Conservation (phyloP, 2,329 filamentous ascomycete species). For the Polytolypa hystricis region DNA sequence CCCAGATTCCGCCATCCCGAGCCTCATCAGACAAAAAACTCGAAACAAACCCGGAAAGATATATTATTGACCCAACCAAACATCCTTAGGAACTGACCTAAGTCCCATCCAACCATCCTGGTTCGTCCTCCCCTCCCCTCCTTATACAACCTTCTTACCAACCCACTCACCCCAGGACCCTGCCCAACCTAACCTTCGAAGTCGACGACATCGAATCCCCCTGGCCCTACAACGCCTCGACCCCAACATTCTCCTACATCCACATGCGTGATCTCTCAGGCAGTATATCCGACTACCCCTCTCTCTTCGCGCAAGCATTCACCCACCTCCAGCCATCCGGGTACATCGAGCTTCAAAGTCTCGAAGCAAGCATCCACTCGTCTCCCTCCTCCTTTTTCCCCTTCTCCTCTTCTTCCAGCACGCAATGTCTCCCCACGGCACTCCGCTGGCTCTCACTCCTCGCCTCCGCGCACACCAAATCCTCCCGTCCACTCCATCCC, state of each 20-base stretch:
- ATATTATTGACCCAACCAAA: not conserved
- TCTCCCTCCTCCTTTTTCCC: no score
- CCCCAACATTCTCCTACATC: slow-evolving; percentile 8
- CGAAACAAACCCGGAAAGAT: not conserved
- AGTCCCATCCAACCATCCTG: slow-evolving; percentile 11
- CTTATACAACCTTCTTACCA: not conserved
- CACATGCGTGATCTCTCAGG: slow-evolving; percentile 10
- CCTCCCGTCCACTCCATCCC: slow-evolving; percentile 27
- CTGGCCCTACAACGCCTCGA: slow-evolving; percentile 14
- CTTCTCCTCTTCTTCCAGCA: slow-evolving; percentile 24
- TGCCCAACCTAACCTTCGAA: slow-evolving; percentile 19
- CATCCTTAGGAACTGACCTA: slow-evolving; percentile 8
- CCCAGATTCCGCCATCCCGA: not conserved
- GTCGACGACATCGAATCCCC: slow-evolving; percentile 20
- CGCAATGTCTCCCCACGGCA: slow-evolving; percentile 15
- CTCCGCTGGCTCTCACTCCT: slow-evolving; percentile 22
- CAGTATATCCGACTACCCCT: slow-evolving; percentile 19
- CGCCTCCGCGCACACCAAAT: slow-evolving; percentile 20
- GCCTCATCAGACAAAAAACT: not conserved
- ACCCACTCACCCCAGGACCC: slow-evolving; percentile 12
- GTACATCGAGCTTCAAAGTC: slow-evolving; percentile 28
- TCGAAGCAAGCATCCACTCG: slow-evolving; percentile 18
- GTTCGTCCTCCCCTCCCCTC: not conserved
- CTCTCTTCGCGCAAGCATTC: slow-evolving; percentile 21
- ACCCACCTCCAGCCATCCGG: slow-evolving; percentile 24